phyloP scores from a whole-genome alignment of 108 stramenopile species.

The Aurantiochytrium sp. region DNA sequence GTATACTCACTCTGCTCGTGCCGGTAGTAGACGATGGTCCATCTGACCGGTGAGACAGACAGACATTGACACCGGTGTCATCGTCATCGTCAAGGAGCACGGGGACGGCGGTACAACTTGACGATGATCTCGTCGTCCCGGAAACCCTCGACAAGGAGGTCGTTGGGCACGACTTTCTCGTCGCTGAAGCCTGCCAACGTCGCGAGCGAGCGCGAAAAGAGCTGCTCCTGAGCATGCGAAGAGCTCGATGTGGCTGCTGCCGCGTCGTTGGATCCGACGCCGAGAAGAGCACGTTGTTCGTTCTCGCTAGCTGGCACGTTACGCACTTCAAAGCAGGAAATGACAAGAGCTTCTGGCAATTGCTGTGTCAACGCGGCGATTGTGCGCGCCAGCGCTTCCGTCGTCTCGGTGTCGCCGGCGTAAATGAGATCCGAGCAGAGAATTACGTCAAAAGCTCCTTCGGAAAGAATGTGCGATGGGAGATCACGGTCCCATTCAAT shows the following conservation, averaged over 20 bases:
- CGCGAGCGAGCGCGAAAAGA: background rate
- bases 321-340: background rate
- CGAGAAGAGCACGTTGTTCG: background rate
- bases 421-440: background rate
- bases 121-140: background rate
- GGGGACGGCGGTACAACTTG: background rate
- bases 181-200: background rate
- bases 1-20: no score
- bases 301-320: background rate
- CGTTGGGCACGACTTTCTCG: background rate
- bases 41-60: no score
- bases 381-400: background rate
- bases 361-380: background rate
- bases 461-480: background rate
- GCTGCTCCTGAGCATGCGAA: background rate
- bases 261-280: no score
- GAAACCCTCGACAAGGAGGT: background rate
- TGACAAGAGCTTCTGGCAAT: background rate
- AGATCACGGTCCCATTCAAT: background rate
- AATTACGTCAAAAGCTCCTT: background rate
- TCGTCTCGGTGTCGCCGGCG: background rate
- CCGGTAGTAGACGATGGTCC: no score
- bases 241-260: background rate
- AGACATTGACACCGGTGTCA: no score
- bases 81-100: background rate